Percentiles rank a stretch among this genome's conserved stretches.
Evolutionary conservation across 371 early-diverging fungal genomes (phyloP).

Genomic region (Mucor indicus): DNA sequence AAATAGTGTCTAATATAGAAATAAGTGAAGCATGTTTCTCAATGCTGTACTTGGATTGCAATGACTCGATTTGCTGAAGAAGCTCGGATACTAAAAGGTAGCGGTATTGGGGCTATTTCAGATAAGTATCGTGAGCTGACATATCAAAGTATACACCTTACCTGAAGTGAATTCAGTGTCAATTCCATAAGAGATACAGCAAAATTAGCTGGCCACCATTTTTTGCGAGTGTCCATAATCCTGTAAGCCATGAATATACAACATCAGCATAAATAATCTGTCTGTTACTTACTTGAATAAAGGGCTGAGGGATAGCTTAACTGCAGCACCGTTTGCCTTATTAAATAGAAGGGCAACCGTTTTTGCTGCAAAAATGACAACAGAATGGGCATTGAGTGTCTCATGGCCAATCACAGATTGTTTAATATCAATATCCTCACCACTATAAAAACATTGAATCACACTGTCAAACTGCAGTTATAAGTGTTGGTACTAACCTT

Average conservation of each 20-base stretch:
- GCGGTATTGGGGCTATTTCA: slow-evolving; percentile 59
- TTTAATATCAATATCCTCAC: slow-evolving; percentile 21
- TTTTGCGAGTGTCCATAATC: slow-evolving; percentile 53
- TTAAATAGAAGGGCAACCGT: slow-evolving; percentile 27
- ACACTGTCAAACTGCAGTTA: not conserved
- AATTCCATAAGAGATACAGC: slow-evolving; percentile 57
- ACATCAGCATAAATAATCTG: not conserved
- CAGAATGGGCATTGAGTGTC: slow-evolving; percentile 20
- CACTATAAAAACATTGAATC: slow-evolving; percentile 9
- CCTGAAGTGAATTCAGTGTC: slow-evolving; percentile 56
- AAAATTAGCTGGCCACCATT: slow-evolving; percentile 62
- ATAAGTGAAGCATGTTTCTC: slow-evolving; percentile 58
- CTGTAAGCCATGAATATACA: slow-evolving; percentile 12
- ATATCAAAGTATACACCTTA: slow-evolving; percentile 11
- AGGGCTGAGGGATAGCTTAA: slow-evolving; percentile 48
- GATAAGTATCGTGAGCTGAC: not conserved
- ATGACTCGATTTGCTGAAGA: slow-evolving; percentile 54
- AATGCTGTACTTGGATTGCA: slow-evolving; percentile 16
- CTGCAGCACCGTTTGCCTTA: slow-evolving; percentile 38
- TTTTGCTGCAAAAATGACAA: slow-evolving; percentile 35
- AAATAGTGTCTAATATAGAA: slow-evolving; percentile 51
- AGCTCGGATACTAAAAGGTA: slow-evolving; percentile 63
- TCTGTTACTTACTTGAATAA: slow-evolving; percentile 31
- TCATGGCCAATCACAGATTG: slow-evolving; percentile 25
- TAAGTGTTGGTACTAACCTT: too few relatives aligned